Conservation (phyloP, 331 rosid genomes). For the Ulmus americana region DNA sequence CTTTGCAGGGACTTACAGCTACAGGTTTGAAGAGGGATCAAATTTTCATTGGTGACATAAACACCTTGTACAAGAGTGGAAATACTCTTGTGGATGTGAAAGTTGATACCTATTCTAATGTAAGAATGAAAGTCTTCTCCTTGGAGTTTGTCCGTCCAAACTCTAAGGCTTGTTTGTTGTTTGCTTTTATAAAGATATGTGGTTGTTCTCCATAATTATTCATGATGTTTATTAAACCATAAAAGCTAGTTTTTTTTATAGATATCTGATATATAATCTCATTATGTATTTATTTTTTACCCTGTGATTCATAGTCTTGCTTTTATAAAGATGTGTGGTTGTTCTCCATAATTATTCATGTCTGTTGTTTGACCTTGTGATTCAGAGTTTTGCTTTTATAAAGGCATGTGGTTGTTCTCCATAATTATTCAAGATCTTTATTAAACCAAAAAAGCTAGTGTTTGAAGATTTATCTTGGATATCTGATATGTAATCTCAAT, state of each 20-base stretch:
- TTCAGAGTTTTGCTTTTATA: too few relatives aligned
- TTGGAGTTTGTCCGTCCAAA: slow-evolving; percentile 2
- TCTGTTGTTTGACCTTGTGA: too few relatives aligned
- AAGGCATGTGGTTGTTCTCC: too few relatives aligned
- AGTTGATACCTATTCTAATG: slow-evolving; percentile 80
- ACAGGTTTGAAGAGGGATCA: slow-evolving; percentile 86
- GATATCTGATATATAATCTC: neutral
- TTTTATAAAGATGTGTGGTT: slow-evolving; percentile 1
- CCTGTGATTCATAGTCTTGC: neutral
- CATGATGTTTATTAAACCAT: neutral
- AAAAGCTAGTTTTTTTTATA: neutral
- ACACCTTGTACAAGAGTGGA: slow-evolving; percentile 73
- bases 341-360: neutral
- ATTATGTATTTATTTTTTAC: slow-evolving; percentile 4
- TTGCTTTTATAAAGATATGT: neutral
- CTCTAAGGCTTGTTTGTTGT: neutral
- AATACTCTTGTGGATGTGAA: slow-evolving; percentile 68
- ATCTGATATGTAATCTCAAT: slow-evolving; percentile 2
- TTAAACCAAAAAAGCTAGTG: neutral
- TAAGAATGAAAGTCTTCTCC: slow-evolving; percentile 30
- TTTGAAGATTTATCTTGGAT: neutral
- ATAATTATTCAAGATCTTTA: neutral
- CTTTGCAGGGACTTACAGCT: slow-evolving; percentile 69
- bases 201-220: neutral
- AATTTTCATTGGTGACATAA: slow-evolving; percentile 70